These are phyloP conservation scores for Chloranthus sessilifolius DNA, from an alignment of 164 flowering plant species.

Conservation along the genomic window DNA sequence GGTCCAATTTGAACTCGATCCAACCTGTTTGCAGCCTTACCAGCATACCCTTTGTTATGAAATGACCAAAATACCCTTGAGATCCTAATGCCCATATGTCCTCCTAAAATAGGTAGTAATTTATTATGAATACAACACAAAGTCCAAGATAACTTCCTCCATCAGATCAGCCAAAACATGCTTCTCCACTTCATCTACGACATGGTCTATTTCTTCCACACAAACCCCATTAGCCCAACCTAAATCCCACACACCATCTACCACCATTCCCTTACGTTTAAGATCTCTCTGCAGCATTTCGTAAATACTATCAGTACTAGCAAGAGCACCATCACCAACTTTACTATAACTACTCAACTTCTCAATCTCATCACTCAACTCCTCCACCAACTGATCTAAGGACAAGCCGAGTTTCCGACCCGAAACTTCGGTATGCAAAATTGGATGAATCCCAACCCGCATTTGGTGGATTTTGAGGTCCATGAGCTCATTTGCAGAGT, in stretches of 20 bases:
- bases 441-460: slow-evolving; percentile 11
- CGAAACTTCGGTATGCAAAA: neutral
- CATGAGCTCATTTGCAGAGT: slow-evolving; percentile 58
- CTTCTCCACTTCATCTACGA: slow-evolving; percentile 43
- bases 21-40: too few relatives aligned
- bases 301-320: slow-evolving; percentile 25
- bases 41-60: too few relatives aligned
- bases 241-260: slow-evolving; percentile 47
- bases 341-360: slow-evolving; percentile 29
- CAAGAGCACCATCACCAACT: slow-evolving; percentile 15
- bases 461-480: slow-evolving; percentile 28
- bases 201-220: slow-evolving; percentile 35
- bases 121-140: too few relatives aligned
- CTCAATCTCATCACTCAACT: slow-evolving; percentile 47
- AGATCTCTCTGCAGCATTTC: slow-evolving; percentile 50
- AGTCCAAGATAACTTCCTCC: slow-evolving; percentile 39
- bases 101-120: too few relatives aligned
- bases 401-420: slow-evolving; percentile 17
- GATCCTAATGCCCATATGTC: too few relatives aligned
- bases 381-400: slow-evolving; percentile 45
- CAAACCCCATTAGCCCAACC: slow-evolving; percentile 55
- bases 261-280: slow-evolving; percentile 24
- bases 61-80: too few relatives aligned
- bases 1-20: too few relatives aligned
- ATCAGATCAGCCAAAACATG: slow-evolving; percentile 41